phyloP scores from a whole-genome alignment of 345 rosid genomes.

The Acer yangbiense region DNA sequence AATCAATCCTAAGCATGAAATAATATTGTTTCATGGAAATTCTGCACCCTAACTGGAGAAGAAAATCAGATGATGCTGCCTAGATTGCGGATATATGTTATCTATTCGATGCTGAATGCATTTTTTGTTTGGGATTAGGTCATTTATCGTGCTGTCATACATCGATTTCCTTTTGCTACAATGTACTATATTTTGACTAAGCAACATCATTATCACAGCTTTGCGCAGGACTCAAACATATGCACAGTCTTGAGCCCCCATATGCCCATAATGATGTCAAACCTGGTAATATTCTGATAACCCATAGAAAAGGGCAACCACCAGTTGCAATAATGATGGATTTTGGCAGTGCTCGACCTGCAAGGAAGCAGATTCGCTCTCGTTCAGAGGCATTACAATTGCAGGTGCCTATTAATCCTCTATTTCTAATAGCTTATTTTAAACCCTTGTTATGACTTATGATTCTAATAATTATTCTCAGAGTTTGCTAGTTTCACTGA shows the following conservation, averaged over 20 bases:
- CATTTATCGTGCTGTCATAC: neutral
- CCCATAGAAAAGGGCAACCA: conserved; percentile 75
- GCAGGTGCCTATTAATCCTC: conserved; percentile 57
- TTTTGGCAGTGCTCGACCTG: conserved; percentile 92
- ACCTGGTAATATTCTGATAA: conserved; percentile 88
- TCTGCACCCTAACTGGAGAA: neutral
- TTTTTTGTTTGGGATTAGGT: conserved; percentile 2
- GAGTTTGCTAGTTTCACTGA: neutral
- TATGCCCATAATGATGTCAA: conserved; percentile 99
- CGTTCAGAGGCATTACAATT: conserved; percentile 90
- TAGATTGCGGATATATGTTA: neutral
- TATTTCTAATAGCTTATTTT: neutral
- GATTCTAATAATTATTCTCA: neutral
- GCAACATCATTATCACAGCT: conserved; percentile 52
- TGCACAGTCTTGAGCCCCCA: conserved; percentile 92
- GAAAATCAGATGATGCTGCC: neutral
- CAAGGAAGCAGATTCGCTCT: conserved; percentile 83
- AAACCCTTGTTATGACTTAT: neutral
- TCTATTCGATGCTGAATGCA: neutral
- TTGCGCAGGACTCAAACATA: conserved; percentile 95
- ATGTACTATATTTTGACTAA: conserved; percentile 7
- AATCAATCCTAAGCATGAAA: no score
- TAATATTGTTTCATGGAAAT: neutral
- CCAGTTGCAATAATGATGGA: conserved; percentile 96
- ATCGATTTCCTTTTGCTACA: conserved; percentile 3